Evolutionary conservation across 2,329 filamentous ascomycete species (phyloP).

Genomic region (Fusarium newnesense): DNA sequence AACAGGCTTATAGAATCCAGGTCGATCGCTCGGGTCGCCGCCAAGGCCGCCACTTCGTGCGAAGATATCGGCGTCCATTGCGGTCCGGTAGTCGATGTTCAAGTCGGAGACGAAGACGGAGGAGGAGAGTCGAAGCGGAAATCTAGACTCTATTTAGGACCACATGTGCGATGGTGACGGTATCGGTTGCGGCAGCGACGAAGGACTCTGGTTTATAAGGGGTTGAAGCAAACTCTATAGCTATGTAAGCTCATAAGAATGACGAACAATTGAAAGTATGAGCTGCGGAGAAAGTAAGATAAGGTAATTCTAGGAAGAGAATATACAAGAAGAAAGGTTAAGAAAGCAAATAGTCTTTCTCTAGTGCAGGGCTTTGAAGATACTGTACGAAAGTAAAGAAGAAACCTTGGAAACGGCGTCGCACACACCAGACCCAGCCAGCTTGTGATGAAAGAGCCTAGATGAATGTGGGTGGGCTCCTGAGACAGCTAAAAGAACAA

Average conservation of each 20-base stretch:
- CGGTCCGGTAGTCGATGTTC: background rate
- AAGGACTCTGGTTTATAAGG: conserved; percentile 23
- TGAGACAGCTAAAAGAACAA: conserved; percentile 20
- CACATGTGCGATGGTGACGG: conserved; percentile 39
- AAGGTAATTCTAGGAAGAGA: background rate
- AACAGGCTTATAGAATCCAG: conserved; percentile 79
- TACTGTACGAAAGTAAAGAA: conserved; percentile 23
- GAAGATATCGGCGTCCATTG: conserved; percentile 42
- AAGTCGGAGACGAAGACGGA: background rate
- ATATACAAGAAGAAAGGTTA: conserved; percentile 12
- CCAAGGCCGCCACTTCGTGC: conserved; percentile 32
- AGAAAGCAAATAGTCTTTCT: background rate
- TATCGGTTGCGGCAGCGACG: conserved; percentile 38
- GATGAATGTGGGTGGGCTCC: conserved; percentile 26
- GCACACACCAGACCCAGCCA: conserved; percentile 17
- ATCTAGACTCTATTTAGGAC: conserved; percentile 32
- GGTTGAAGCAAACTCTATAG: conserved; percentile 4
- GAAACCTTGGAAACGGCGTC: conserved; percentile 38
- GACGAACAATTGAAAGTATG: background rate
- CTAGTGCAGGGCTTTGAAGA: background rate
- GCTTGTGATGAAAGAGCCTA: conserved; percentile 33
- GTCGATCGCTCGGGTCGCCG: conserved; percentile 48
- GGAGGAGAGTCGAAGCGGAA: conserved; percentile 21
- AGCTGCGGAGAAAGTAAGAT: background rate
- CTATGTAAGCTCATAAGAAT: background rate